Evolutionary conservation across 2,329 filamentous ascomycete species (phyloP).

Genomic region (Claviceps monticola): DNA sequence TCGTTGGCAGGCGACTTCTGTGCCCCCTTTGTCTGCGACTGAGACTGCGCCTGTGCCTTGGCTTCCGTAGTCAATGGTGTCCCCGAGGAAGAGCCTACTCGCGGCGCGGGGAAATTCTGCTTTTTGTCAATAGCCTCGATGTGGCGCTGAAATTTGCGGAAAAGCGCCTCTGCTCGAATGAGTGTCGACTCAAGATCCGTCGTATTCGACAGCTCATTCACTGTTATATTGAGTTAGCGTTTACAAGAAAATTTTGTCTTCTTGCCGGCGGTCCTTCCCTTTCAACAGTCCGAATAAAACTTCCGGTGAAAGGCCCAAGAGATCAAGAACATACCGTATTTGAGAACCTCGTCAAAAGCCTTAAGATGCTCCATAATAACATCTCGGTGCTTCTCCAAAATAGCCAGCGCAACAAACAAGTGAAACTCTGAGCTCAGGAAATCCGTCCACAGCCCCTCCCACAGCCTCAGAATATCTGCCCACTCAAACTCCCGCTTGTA

Average conservation of each 20-base stretch:
- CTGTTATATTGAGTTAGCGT: conserved; percentile 26
- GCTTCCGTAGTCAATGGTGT: neutral
- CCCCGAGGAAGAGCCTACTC: conserved; percentile 7
- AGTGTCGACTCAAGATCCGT: conserved; percentile 84
- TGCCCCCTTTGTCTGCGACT: too few species aligned
- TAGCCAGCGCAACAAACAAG: conserved; percentile 83
- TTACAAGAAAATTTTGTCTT: neutral
- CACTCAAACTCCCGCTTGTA: conserved; percentile 96
- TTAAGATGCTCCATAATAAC: conserved; percentile 91
- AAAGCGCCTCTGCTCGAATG: conserved; percentile 76
- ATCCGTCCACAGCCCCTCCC: conserved; percentile 93
- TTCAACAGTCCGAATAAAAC: too few species aligned
- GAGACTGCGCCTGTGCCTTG: neutral
- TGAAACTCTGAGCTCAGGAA: conserved; percentile 82
- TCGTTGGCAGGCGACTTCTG: conserved; percentile 7
- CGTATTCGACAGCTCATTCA: conserved; percentile 87
- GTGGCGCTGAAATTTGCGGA: conserved; percentile 72
- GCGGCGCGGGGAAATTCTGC: conserved; percentile 58
- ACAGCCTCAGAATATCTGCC: conserved; percentile 72
- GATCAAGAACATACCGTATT: conserved; percentile 56
- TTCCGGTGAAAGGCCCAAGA: neutral
- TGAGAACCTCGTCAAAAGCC: conserved; percentile 93
- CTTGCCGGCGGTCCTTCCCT: neutral
- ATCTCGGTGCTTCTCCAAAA: conserved; percentile 88
- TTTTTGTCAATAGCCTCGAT: conserved; percentile 91